Base-by-base conservation (phyloP, 1,284 basidiomycete species). In the Taiwanofungus camphoratus region DNA sequence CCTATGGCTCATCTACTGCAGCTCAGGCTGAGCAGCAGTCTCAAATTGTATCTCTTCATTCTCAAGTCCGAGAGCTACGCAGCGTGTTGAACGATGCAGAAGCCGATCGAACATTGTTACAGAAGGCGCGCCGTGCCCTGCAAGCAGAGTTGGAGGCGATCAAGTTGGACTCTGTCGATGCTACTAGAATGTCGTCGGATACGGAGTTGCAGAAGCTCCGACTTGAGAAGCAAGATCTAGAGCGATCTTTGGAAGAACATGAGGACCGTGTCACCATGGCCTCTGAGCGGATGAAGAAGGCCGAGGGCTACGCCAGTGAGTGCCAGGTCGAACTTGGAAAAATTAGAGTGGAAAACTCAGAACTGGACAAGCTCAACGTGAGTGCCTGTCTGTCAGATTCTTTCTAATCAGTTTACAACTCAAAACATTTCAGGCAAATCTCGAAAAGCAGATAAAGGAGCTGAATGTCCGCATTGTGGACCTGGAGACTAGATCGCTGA, bases 361-460 rank as follows among this genome's bases (percentile, higher is more conserved):
- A 86, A 50, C 62, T 91, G 33, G 87, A 90, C 49, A 77, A 79
- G 59, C 67, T 76, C 41, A 92, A 92, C 56, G 88, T 89, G 55
- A 51, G 82, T 67, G 11, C 5, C 35, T 23, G 5, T 34, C 16
- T 27, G 3, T 18, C 13, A 7, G 22, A 12, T 27, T 12, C 2
- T 24, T 37, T 34, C n/a, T n/a, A n/a, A n/a, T n/a, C n/a, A n/a
- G n/a, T n/a, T n/a, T n/a, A n/a, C n/a, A n/a, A n/a, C n/a, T 34
- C 19, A 23, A 36, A 13, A 40, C 15, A 39, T 35, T 35, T 20
- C 51, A 92, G 88, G 87, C 85, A 8, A 79, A 72, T 47, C 69
- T 92, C 16, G 87, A 90, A 67, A 89, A 87, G 56, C 83, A 89
- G 60, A 72, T 86, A 55, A 90, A 90, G 58, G 86, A 90, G 38